phyloP scores from a whole-genome alignment of 257 asterid species.

The Galeopsis tetrahit region DNA sequence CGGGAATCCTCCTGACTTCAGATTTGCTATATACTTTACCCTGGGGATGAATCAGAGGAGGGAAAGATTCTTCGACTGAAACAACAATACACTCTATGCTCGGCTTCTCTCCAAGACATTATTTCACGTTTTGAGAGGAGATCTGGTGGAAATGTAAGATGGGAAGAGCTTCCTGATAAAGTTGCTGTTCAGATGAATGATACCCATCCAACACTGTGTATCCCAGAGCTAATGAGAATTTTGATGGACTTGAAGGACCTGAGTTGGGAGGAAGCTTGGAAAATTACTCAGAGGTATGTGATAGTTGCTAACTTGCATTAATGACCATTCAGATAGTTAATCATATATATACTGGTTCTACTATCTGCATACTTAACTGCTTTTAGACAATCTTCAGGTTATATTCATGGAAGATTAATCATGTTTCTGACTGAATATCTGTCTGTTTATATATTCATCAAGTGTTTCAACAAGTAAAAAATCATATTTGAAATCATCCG shows the following conservation, averaged over 20 bases:
- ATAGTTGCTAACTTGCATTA: background rate
- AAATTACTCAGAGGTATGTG: conserved; percentile 68
- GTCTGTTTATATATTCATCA: background rate
- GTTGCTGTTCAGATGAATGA: conserved; percentile 96
- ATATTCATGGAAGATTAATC: background rate
- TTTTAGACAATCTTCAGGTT: conserved; percentile 7
- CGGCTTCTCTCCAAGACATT: conserved; percentile 92
- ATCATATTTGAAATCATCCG: no score
- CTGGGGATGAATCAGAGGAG: conserved; percentile 79
- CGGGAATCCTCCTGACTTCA: conserved; percentile 40
- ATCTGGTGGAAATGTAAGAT: conserved; percentile 57
- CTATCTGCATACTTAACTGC: conserved; percentile 4
- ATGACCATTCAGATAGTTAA: background rate
- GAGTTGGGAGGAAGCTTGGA: conserved; percentile 86
- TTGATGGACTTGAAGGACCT: conserved; percentile 80
- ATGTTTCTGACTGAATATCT: conserved; percentile 4
- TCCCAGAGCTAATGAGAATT: conserved; percentile 84
- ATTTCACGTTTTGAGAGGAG: conserved; percentile 78
- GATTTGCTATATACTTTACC: conserved; percentile 84
- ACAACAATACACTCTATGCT: conserved; percentile 87
- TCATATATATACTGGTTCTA: background rate
- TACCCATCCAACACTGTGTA: conserved; percentile 89
- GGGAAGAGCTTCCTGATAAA: conserved; percentile 87
- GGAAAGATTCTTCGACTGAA: conserved; percentile 78
- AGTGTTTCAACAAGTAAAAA: no score